Conservation (phyloP, 805 yeast species). For the Yarrowia keelungensis region DNA sequence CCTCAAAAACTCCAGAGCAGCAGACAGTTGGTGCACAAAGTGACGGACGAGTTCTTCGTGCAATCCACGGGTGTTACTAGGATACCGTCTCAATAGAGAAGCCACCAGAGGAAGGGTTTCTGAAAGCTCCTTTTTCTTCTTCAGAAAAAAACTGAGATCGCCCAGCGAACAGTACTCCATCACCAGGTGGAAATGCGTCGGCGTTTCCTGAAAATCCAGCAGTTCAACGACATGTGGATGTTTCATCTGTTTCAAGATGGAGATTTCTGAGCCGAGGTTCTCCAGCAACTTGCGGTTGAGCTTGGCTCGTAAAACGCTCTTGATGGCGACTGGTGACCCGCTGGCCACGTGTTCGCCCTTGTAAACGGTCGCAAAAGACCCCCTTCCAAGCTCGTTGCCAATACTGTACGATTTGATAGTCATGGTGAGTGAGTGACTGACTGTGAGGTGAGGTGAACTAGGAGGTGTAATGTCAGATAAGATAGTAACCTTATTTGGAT, state of each 20-base stretch:
- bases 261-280: conserved; percentile 90
- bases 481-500: too few relatives aligned
- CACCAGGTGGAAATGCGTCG: conserved; percentile 78
- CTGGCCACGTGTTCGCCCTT: conserved; percentile 66
- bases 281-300: conserved; percentile 86
- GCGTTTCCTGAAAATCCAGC: conserved; percentile 80
- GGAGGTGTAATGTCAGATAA: too few relatives aligned
- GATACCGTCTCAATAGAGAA: conserved; percentile 78
- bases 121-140: conserved; percentile 72
- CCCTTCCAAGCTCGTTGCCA: conserved; percentile 91
- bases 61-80: conserved; percentile 81
- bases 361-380: conserved; percentile 94
- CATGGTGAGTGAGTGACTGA: too few relatives aligned
- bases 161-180: conserved; percentile 98
- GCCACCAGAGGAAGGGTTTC: conserved; percentile 79
- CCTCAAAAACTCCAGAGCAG: conserved; percentile 83
- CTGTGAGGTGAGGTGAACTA: too few relatives aligned
- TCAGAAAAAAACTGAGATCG: conserved; percentile 86
- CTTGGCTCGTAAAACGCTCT: conserved; percentile 82
- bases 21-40: conserved; percentile 83
- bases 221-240: conserved; percentile 93
- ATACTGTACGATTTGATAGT: conserved; percentile 53
- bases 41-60: conserved; percentile 80
- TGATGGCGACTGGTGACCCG: conserved; percentile 77
- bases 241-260: conserved; percentile 82